Percentiles rank a stretch among this genome's conserved stretches.
phyloP scores from a whole-genome alignment of 2,329 filamentous ascomycete genomes.

The Aspergillus novoparasiticus region DNA sequence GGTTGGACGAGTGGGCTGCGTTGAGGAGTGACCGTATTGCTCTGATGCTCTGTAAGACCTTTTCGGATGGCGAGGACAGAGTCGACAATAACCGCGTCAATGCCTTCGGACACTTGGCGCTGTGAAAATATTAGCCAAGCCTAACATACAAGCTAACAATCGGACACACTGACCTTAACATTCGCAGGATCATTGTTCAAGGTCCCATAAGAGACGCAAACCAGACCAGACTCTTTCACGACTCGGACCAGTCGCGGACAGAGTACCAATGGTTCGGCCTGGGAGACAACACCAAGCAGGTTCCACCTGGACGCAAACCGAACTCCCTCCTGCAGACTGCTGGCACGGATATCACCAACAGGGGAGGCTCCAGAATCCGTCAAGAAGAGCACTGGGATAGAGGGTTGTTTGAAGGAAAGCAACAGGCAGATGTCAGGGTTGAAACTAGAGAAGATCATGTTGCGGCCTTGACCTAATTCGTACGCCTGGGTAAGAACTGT shows the following conservation, averaged over 20 bases:
- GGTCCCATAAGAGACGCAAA: conserved; percentile 92
- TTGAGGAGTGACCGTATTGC: conserved; percentile 29
- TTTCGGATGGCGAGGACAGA: conserved; percentile 90
- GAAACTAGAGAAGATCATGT: conserved; percentile 96
- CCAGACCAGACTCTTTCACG: conserved; percentile 89
- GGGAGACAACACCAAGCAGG: conserved; percentile 83
- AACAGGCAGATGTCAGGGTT: conserved; percentile 96
- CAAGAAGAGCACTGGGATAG: conserved; percentile 91
- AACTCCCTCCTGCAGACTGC: conserved; percentile 90
- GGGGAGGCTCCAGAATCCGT: conserved; percentile 81
- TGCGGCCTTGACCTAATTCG: conserved; percentile 76
- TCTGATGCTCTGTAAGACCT: conserved; percentile 65
- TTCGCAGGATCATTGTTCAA: conserved; percentile 85
- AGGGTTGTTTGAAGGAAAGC: conserved; percentile 94
- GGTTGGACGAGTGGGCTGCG: conserved; percentile 27
- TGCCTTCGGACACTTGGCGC: conserved; percentile 90
- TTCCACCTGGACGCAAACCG: conserved; percentile 96
- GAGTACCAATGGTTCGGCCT: conserved; percentile 84
- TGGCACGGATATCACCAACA: conserved; percentile 87
- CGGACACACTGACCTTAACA: conserved; percentile 68
- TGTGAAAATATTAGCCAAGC: conserved; percentile 38
- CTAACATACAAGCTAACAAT: not conserved
- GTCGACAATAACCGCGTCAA: conserved; percentile 97
- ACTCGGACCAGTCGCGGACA: conserved; percentile 87
- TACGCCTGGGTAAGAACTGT: conserved; percentile 90